Evolutionary conservation across 2,329 filamentous ascomycete genomes (phyloP).

Genomic region (Bipolaris sorokiniana): DNA sequence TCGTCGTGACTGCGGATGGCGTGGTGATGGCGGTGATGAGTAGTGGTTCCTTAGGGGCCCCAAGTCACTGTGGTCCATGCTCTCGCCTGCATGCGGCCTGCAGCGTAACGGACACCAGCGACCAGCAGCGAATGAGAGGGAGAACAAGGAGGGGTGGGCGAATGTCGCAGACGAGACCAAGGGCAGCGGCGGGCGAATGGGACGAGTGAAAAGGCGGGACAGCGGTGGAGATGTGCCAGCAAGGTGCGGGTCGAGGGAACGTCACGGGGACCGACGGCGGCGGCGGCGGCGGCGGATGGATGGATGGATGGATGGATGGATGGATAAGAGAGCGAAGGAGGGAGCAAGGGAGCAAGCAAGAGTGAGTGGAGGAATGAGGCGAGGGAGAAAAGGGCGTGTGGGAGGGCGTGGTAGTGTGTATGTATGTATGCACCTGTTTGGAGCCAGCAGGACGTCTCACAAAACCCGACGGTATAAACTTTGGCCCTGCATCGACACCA

Average conservation of each 20-base stretch:
- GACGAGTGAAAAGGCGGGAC: too few relatives aligned
- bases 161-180: background rate
- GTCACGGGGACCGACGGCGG: background rate
- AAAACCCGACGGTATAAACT: background rate
- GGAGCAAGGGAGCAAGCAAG: background rate
- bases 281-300: background rate
- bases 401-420: background rate
- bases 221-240: too few relatives aligned
- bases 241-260: background rate
- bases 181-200: background rate
- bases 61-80: slow-evolving; percentile 22
- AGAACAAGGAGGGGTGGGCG: background rate
- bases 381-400: background rate
- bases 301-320: too few relatives aligned
- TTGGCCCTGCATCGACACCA: background rate
- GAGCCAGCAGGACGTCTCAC: background rate
- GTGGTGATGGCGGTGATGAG: slow-evolving; percentile 16
- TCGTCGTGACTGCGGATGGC: slow-evolving; percentile 27
- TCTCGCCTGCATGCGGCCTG: slow-evolving; percentile 16
- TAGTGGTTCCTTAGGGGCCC: slow-evolving; percentile 11
- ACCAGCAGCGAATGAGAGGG: background rate
- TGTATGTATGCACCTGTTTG: background rate
- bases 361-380: background rate
- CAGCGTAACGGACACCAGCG: slow-evolving; percentile 1
- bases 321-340: too few relatives aligned